Percentiles rank a stretch among this genome's conserved stretches.
These are phyloP conservation scores for Larix sibirica DNA, from an alignment of 83 land plant genomes.

Conservation along the genomic window DNA sequence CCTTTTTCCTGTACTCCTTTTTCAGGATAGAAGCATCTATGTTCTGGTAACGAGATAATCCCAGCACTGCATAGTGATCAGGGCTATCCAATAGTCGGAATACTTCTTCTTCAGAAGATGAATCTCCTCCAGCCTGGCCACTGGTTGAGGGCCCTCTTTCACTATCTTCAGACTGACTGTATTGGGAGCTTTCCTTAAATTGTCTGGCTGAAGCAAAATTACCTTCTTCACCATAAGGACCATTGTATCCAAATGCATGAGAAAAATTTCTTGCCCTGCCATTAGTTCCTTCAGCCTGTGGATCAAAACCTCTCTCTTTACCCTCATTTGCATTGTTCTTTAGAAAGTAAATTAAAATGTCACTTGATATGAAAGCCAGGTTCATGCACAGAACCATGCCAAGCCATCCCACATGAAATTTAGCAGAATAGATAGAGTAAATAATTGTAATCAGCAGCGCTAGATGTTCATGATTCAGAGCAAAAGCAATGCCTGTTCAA, in stretches of 20 bases:
- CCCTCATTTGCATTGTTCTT: constrained; percentile 41
- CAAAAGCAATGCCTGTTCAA: constrained; percentile 61
- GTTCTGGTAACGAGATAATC: constrained; percentile 69
- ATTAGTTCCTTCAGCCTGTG: constrained; percentile 24
- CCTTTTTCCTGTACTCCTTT: constrained; percentile 94
- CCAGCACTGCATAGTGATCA: constrained; percentile 94
- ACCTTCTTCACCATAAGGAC: constrained; percentile 25
- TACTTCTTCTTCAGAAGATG: constrained; percentile 84
- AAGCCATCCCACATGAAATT: constrained; percentile 77
- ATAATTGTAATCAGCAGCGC: constrained; percentile 60
- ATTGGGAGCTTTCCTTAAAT: constrained; percentile 8
- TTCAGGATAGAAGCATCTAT: constrained; percentile 75
- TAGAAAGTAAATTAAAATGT: constrained; percentile 57
- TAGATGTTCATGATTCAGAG: constrained; percentile 51
- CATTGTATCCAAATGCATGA: constrained; percentile 22
- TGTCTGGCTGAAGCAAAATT: constrained; percentile 31
- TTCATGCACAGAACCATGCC: constrained; percentile 66
- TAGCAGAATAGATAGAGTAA: constrained; percentile 78
- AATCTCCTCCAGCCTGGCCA: constrained; percentile 65
- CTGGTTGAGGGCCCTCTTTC: constrained; percentile 67
- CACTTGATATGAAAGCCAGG: constrained; percentile 86
- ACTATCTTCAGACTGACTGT: constrained; percentile 27
- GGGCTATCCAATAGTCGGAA: constrained; percentile 71
- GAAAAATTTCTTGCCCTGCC: constrained; percentile 22
- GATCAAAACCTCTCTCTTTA: constrained; percentile 19